Base-by-base conservation (phyloP, 2,329 filamentous ascomycete species). In the Penicillium capsulatum region DNA sequence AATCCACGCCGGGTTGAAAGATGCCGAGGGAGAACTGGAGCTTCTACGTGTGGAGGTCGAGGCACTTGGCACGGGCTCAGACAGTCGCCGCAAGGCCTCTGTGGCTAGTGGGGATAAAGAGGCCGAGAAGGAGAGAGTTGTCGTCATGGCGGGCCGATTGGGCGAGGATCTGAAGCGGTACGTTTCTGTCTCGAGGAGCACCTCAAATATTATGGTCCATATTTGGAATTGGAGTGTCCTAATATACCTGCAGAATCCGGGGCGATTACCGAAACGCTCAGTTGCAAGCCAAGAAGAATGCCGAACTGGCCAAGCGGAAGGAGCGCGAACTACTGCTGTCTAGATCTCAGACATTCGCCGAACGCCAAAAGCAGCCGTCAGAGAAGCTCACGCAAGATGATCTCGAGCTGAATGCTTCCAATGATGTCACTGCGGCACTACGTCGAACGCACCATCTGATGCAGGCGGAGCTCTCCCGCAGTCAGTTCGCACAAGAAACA, bases 401-500 rank as follows among this genome's bases (percentile, higher is more conserved):
- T 48, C 74, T 87, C 49, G 76, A 82, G 29, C 73, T 88, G 10
- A 80, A 81, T 46, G 85, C 91, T 1, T 86, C 86, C 20, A 81
- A 76, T 51, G 87, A 94, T 69, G 85, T 97, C 38, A 97, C 91
- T 3, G 73, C 81, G 34, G 86, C 89, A 2, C 75, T 98, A 36
- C 79, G 88, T 45, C 77, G 89, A 45, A 94, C 91, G 4, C 90
- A 97, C 66, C 80, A 86, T 47, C 76, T 94, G 57, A 90, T 97
- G 71, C 81, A 86, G 48, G 75, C 80, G 3, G 90, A 96, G 71
- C 78, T 98, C 6, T 80, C 83, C 32, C 83, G 88, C 44, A 94
- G 87, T 51, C 83, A 86, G 55, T 97, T 94, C 60, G 91, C 91
- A 13, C 84, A 92, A 55, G 84, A 94, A 64, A 94, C 89, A 1